These are phyloP conservation scores for Boletellus emodensis DNA, from an alignment of 768 basidiomycete species.

Conservation along the genomic window DNA sequence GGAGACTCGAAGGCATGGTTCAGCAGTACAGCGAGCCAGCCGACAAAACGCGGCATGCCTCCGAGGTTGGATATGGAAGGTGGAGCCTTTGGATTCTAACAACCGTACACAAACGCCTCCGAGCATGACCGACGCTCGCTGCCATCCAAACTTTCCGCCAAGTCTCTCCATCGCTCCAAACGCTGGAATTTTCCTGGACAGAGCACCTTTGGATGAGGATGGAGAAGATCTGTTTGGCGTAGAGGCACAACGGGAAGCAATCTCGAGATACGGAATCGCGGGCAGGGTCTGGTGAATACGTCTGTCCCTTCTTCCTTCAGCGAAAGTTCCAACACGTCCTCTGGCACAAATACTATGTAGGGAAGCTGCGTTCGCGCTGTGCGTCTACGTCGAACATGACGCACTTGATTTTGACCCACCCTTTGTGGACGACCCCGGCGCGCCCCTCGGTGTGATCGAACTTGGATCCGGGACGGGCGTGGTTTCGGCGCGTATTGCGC, in stretches of 20 bases:
- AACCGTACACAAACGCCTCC: conserved; percentile 7
- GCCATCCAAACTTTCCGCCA: conserved; percentile 42
- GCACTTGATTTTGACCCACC: conserved; percentile 52
- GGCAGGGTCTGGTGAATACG: conserved; percentile 72
- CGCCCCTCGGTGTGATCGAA: conserved; percentile 51
- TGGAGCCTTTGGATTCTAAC: conserved; percentile 5
- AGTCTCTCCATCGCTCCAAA: conserved; percentile 40
- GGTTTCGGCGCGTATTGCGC: conserved; percentile 48
- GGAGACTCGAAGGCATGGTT: conserved; percentile 10
- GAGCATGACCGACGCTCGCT: not conserved
- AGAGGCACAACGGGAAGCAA: conserved; percentile 52
- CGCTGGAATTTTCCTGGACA: not conserved
- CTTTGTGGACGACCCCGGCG: conserved; percentile 28
- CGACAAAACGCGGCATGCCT: no score
- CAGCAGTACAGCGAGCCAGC: not conserved
- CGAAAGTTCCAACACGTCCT: not conserved
- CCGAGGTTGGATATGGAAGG: no score
- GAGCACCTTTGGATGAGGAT: not conserved
- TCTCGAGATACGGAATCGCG: conserved; percentile 74
- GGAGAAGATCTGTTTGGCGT: conserved; percentile 23
- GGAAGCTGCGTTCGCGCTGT: conserved; percentile 70
- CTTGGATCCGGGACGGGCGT: conserved; percentile 78
- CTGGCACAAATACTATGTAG: conserved; percentile 34
- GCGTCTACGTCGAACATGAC: conserved; percentile 45
- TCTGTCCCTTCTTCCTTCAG: conserved; percentile 10